phyloP scores from a whole-genome alignment of 768 basidiomycete species.

The Floccularia luteovirens region DNA sequence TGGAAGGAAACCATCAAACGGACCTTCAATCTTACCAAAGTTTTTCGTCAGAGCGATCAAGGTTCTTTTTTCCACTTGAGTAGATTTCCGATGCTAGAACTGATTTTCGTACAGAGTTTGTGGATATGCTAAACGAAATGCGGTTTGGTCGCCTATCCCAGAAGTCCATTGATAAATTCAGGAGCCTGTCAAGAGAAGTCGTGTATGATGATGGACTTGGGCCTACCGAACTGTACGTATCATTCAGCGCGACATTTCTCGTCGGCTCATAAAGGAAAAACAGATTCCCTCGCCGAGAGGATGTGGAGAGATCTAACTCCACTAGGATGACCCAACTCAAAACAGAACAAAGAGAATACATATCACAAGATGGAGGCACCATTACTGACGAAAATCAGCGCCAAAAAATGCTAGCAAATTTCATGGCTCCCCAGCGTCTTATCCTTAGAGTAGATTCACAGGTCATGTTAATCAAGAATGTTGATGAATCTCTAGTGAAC shows the following conservation, averaged over 20 bases:
- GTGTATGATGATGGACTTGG: constrained; percentile 74
- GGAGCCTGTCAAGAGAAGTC: constrained; percentile 59
- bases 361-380: constrained; percentile 56
- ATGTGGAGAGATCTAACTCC: constrained; percentile 82
- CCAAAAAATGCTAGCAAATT: constrained; percentile 78
- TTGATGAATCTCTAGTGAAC: constrained; percentile 87
- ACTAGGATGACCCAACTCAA: constrained; percentile 55
- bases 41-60: constrained; percentile 91
- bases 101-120: constrained; percentile 52
- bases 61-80: constrained; percentile 34
- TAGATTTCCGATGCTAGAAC: constrained; percentile 1
- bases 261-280: neutral
- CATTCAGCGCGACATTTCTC: neutral
- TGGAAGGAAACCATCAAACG: constrained; percentile 73
- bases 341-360: constrained; percentile 45
- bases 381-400: constrained; percentile 46
- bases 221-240: constrained; percentile 81
- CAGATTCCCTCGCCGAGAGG: constrained; percentile 88
- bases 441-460: constrained; percentile 74
- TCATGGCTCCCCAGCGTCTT: constrained; percentile 80
- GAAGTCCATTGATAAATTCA: constrained; percentile 67
- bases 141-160: constrained; percentile 71
- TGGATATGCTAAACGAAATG: constrained; percentile 99
- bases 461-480: constrained; percentile 94
- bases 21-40: constrained; percentile 90